Base-by-base conservation (phyloP, 176 grass and related monocot species). In the Rhipidocladum racemiflorum region DNA sequence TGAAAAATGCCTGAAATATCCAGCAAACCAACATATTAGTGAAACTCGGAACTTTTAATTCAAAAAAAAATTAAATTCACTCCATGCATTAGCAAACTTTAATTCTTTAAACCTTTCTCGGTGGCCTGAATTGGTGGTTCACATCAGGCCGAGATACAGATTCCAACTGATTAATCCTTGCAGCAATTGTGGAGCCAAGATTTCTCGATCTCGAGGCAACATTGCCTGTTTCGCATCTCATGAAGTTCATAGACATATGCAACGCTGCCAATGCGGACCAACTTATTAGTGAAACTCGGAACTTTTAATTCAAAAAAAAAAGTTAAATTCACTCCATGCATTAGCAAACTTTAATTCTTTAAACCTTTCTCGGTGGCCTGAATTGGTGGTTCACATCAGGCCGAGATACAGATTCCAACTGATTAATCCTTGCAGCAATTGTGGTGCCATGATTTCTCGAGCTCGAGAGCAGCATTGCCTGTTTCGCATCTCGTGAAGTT, bases 81-180 rank as follows among this genome's bases (percentile, higher is more conserved):
- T 73, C 29, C 23, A 73, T 59, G 48, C 23, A 27, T 40, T 50
- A 40, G 50, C 0, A 53, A 68, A 32, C 16, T 62, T 35, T 42
- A 30, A 21, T 91, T 89, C 79, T 76, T 73, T 42, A 30, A 27
- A 93, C 91, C 79, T 76, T 77, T 78, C 27, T 83, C 60, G 78
- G 48, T 65, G 75, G 62, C 80, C 78, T 87, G 27, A 85, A 72
- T 48, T n/a, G n/a, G n/a, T 81, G 77, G 65, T 59, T 43, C 6
- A 20, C 46, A 6, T 64, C 15, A 40, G 38, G 59, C 13, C 50
- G 49, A 68, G 39, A 2, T 53, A 62, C 88, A 65, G 80, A 83
- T 32, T 96, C 86, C 60, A 92, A 82, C 68, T 85, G 62, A 45
- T 53, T 85, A 63, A 89, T 89, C 62, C 87, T 85, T 2, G 62